Evolutionary conservation across 305 asterid species (phyloP), one percentile per base, ranked within the genome.

Genomic region (Rubia peregrina): DNA sequence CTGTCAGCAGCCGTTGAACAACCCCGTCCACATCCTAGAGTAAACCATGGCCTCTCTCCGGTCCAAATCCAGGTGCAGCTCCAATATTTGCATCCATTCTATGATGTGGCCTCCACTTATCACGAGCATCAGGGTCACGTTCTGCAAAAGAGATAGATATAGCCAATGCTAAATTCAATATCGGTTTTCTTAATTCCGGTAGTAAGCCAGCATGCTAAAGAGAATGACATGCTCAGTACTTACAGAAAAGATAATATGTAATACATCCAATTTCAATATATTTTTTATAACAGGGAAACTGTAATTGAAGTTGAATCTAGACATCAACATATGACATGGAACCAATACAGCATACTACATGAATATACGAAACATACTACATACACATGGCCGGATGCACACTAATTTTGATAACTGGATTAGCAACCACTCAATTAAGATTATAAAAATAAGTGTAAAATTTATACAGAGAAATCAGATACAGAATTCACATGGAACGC

Each of bases 21-120:
- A 38, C 92, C 79, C 73, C 96, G 84, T 72, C 98, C 99, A 77
- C 99, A 97, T 71, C 99, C 98, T 53, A 95, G 71, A 62, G 92
- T 81, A 80, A 91, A 95, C 36, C 99, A 98, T 69, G 81, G 56
- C 97, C 98, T 79, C 81, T 88, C 80, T 90, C 99, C 62, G 71
- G 78, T 65, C 98, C 98, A 83, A 95, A 95, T 71, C 99, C 99
- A 38, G 99, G 98, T 6, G 99, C 99, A 70, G 90, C 84, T 5
- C 81, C 83, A 62, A 89, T 69, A 81, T 79, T 90, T 72, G 80
- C 95, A 74, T 95, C 99, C 96, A 91, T 85, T 83, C 96, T 88
- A 81, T 95, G 92, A 49, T 98, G 86, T 62, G 99, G 99, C 80
- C 99, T 89, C 99, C 99, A 91, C 86, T 95, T 91, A 82, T 95